These are phyloP conservation scores for Udeniomyces megalosporus DNA, from an alignment of 768 basidiomycete genomes.

Conservation along the genomic window DNA sequence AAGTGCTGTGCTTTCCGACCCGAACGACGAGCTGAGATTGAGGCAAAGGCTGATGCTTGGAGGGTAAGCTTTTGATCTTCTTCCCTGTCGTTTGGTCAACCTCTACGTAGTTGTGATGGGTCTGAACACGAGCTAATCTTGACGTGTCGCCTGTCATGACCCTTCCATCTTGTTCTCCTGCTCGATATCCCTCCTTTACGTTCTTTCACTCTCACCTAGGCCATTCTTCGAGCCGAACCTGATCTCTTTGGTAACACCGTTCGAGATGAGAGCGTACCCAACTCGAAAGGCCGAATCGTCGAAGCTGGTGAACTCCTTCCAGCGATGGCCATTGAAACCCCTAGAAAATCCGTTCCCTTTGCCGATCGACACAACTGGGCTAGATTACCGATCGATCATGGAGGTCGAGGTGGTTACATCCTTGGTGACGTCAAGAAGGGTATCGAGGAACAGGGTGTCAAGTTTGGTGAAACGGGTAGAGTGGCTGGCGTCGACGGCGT, in stretches of 20 bases:
- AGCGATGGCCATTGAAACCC: slow-evolving; percentile 12
- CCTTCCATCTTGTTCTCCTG: background rate
- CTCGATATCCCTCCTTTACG: background rate
- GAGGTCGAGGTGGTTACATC: slow-evolving; percentile 4
- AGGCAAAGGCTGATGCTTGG: slow-evolving; percentile 19
- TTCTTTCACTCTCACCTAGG: background rate
- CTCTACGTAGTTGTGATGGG: too few species aligned
- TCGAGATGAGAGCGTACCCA: too few species aligned
- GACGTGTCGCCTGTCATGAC: too few species aligned
- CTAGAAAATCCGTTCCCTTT: slow-evolving; percentile 8
- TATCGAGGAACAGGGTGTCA: background rate
- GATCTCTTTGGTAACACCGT: too few species aligned
- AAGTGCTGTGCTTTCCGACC: slow-evolving; percentile 23
- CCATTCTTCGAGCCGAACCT: background rate
- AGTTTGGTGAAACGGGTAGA: background rate
- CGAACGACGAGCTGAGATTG: slow-evolving; percentile 20
- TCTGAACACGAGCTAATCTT: too few species aligned
- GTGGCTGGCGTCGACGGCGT: slow-evolving; percentile 6
- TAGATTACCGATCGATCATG: background rate
- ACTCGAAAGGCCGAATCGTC: background rate
- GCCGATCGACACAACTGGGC: slow-evolving; percentile 11
- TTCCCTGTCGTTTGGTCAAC: background rate
- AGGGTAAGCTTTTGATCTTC: slow-evolving; percentile 1
- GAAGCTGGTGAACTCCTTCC: slow-evolving; percentile 10
- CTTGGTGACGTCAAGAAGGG: background rate